These are phyloP conservation scores for Brassica cretica DNA, from an alignment of 345 rosid genomes.

Conservation along the genomic window DNA sequence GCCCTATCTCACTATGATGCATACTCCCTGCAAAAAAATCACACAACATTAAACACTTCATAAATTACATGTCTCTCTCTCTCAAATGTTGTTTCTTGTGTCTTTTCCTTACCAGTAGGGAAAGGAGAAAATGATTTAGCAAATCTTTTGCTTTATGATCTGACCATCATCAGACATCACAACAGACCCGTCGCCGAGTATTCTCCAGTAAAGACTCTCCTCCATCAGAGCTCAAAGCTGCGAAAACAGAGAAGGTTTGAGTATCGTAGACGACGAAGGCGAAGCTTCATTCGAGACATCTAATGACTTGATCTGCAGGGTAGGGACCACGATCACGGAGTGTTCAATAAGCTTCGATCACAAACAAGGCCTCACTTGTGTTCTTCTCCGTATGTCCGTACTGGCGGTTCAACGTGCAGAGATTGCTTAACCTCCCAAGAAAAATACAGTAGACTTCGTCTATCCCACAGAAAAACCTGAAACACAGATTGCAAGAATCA, in stretches of 20 bases:
- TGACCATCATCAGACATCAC: slow-evolving; percentile 76
- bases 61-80: not conserved
- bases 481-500: not conserved
- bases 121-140: slow-evolving; percentile 90
- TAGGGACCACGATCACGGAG: slow-evolving; percentile 91
- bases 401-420: slow-evolving; percentile 58
- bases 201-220: slow-evolving; percentile 75
- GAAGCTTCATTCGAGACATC: slow-evolving; percentile 76
- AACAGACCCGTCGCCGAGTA: slow-evolving; percentile 81
- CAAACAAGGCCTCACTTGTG: slow-evolving; percentile 71
- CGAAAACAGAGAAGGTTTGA: slow-evolving; percentile 65
- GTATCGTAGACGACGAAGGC: slow-evolving; percentile 85
- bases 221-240: slow-evolving; percentile 86
- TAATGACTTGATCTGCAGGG: slow-evolving; percentile 87
- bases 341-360: slow-evolving; percentile 77
- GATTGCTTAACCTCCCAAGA: slow-evolving; percentile 69
- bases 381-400: slow-evolving; percentile 69
- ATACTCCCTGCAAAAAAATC: slow-evolving; percentile 54
- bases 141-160: slow-evolving; percentile 75
- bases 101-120: slow-evolving; percentile 48
- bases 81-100: not conserved
- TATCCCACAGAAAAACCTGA: slow-evolving; percentile 74
- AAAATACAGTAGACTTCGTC: slow-evolving; percentile 77
- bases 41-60: not conserved
- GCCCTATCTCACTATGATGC: slow-evolving; percentile 76